Evolutionary conservation across 352 stramenopile genomes (phyloP), one percentile per base, ranked within the genome.

Genomic region (Phytophthora ramorum): DNA sequence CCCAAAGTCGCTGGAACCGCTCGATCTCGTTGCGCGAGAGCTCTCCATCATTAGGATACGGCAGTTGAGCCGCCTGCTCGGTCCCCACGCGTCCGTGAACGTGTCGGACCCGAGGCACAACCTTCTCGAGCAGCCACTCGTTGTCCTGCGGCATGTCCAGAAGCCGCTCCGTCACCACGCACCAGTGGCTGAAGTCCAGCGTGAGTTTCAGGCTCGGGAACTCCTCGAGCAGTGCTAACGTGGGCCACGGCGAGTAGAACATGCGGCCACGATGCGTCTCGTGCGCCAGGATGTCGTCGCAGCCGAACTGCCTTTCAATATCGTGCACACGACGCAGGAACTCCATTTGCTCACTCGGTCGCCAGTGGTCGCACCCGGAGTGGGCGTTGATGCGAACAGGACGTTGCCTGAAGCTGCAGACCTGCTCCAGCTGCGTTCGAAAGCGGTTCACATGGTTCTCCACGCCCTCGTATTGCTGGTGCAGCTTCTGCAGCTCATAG

Each of bases 191-290:
- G 37, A 87, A 79, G 72, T 92, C 83, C 46, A 92, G 46, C 47
- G 81, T 92, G 58, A 90, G 83, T 44, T 86, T 84, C 26, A 92
- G 63, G 20, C 63, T 75, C 16, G 83, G 83, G 47, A 89, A 87
- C 63, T 76, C 69, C 14, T 87, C 77, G 22, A 92, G 61, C 53
- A 90, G 58, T 47, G 82, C 71, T 38, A 88, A 55, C 22, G 83
- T 90, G 14, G 73, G 56, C 83, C 83, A 92, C n/a, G 83, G 83
- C 49, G 83, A 90, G 73, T 87, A 88, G 22, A 92, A 81, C 24
- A 89, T 75, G 38, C 83, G 83, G 7, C 83, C 81, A 22, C 83
- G 75, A 55, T 92, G 83, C 10, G 83, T 90, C 68, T 92, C 83
- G 35, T 89, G 82, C 14, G 74, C 78, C 32, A 89, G 35, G 32